Conservation (phyloP, 192 early-diverging fungal genomes). For the Gonapodya prolifera region DNA sequence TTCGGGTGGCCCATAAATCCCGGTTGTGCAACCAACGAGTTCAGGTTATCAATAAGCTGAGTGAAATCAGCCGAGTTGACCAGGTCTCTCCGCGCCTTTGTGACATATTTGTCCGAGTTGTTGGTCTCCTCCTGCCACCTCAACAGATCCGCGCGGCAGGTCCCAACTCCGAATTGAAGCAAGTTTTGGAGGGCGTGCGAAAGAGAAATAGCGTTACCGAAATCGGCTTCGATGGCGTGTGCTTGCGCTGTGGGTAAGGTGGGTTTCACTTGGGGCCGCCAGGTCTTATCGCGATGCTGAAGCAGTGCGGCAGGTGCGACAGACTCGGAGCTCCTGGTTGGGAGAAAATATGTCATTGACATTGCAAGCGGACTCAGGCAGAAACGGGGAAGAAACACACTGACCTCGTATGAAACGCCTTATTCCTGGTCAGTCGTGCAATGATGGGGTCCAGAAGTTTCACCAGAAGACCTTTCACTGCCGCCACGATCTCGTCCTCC, state of each 20-base stretch:
- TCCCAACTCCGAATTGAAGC: constrained; percentile 26
- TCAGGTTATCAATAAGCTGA: constrained; percentile 22
- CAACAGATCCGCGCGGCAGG: constrained; percentile 17
- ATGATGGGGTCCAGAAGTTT: constrained; percentile 21
- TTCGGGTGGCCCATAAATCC: constrained; percentile 69
- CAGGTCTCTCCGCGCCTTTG: constrained; percentile 19
- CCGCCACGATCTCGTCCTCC: constrained; percentile 30
- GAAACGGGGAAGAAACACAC: constrained; percentile 22
- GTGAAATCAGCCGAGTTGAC: constrained; percentile 20
- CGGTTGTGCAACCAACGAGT: constrained; percentile 18
- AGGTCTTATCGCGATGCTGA: constrained; percentile 4
- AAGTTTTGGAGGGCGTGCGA: constrained; percentile 30
- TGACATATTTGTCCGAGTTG: constrained; percentile 4
- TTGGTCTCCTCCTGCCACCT: constrained; percentile 10
- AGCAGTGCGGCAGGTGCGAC: constrained; percentile 5
- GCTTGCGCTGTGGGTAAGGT: neutral
- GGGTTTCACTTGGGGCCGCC: neutral
- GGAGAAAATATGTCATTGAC: too few relatives aligned
- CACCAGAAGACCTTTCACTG: constrained; percentile 25
- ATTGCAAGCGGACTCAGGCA: constrained; percentile 19
- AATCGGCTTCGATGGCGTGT: constrained; percentile 30
- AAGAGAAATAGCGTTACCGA: constrained; percentile 36
- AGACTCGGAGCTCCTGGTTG: too few relatives aligned
- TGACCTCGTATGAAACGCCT: constrained; percentile 11
- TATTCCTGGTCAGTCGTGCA: constrained; percentile 25